Evolutionary conservation across 106 monocot species (phyloP).

Genomic region (Iris macrosiphon): DNA sequence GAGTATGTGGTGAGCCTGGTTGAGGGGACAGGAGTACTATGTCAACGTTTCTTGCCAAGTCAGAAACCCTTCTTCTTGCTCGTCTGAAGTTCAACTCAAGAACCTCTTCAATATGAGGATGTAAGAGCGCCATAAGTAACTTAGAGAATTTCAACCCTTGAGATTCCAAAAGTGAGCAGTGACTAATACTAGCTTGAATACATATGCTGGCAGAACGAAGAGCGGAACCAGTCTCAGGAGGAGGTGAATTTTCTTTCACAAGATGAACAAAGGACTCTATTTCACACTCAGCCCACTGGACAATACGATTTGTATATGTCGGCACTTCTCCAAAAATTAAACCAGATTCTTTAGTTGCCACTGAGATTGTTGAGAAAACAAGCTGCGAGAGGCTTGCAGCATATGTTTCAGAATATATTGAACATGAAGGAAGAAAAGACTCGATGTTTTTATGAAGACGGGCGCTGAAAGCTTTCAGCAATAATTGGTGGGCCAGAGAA

Average conservation of each 20-base stretch:
- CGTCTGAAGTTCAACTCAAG: conserved; percentile 86
- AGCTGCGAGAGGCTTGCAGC: conserved; percentile 78
- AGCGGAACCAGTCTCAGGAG: conserved; percentile 49
- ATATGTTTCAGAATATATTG: conserved; percentile 75
- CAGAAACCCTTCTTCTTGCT: conserved; percentile 63
- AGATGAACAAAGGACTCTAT: conserved; percentile 67
- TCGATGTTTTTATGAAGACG: conserved; percentile 69
- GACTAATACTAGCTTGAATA: conserved; percentile 63
- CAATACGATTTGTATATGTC: conserved; percentile 53
- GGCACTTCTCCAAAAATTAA: conserved; percentile 61
- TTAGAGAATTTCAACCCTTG: conserved; percentile 84
- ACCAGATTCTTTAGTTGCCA: conserved; percentile 58
- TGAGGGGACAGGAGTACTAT: conserved; percentile 15
- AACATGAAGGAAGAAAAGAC: conserved; percentile 77
- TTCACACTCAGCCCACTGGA: conserved; percentile 91
- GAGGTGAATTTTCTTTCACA: conserved; percentile 78
- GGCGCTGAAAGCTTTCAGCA: conserved; percentile 60
- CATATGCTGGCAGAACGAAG: conserved; percentile 80
- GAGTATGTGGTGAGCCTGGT: conserved; percentile 33
- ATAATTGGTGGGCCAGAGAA: conserved; percentile 67
- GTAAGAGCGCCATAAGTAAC: conserved; percentile 72
- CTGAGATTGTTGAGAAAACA: conserved; percentile 78
- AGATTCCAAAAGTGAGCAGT: conserved; percentile 62
- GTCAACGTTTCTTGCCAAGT: conserved; percentile 51
- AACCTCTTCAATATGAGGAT: conserved; percentile 83